These are phyloP conservation scores for Santalum album DNA, from an alignment of 164 flowering plant genomes.

Conservation along the genomic window DNA sequence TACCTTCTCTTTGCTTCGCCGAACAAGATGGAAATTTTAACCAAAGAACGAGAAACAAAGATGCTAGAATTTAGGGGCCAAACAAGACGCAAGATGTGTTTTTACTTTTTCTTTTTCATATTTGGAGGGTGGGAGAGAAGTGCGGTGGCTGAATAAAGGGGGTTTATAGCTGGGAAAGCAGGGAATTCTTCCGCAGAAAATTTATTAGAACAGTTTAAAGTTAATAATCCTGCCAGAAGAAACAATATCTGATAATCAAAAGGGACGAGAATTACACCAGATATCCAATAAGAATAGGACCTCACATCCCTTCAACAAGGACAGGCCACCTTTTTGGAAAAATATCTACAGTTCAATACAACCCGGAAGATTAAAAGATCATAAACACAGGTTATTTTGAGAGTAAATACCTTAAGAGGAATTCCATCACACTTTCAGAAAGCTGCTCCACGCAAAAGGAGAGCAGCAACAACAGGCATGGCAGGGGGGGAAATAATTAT, in stretches of 20 bases:
- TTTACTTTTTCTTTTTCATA: background rate
- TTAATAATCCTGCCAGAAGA: background rate
- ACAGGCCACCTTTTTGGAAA: conserved; percentile 1
- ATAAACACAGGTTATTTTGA: background rate
- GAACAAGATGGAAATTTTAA: background rate
- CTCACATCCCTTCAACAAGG: conserved; percentile 1
- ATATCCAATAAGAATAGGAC: background rate
- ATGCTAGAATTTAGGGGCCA: background rate
- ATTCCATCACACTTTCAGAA: background rate
- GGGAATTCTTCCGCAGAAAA: background rate
- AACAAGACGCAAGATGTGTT: background rate
- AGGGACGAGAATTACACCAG: background rate
- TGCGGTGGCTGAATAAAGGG: background rate
- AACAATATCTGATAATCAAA: background rate
- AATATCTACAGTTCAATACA: too few relatives aligned
- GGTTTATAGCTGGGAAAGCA: background rate
- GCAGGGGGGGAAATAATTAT: conserved; percentile 9
- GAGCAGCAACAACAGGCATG: background rate
- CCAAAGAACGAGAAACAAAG: background rate
- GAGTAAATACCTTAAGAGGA: background rate
- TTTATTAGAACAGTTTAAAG: background rate
- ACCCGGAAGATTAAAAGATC: too few relatives aligned
- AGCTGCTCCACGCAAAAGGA: conserved; percentile 6
- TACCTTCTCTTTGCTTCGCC: background rate
- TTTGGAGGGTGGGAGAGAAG: background rate